phyloP scores from a whole-genome alignment of 257 asterid genomes.

The Solanum neorickii region DNA sequence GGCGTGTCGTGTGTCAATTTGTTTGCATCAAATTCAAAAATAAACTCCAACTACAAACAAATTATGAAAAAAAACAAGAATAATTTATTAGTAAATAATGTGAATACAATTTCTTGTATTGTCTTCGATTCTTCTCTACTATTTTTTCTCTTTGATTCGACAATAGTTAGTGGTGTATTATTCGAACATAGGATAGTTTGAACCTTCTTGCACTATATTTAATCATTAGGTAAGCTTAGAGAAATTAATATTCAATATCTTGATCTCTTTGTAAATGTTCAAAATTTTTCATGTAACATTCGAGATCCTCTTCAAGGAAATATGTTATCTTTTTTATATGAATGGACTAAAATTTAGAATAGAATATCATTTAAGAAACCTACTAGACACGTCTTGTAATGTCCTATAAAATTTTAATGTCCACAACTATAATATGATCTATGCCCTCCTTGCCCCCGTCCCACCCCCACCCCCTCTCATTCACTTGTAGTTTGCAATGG shows the following conservation, averaged over 20 bases:
- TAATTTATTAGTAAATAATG: background rate
- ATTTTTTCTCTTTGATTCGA: too few relatives aligned
- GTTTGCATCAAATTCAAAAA: background rate
- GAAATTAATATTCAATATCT: background rate
- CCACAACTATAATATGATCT: too few relatives aligned
- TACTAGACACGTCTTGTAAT: too few relatives aligned
- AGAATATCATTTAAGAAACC: too few relatives aligned
- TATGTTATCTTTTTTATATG: too few relatives aligned
- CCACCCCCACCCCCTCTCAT: background rate
- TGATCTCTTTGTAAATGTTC: background rate
- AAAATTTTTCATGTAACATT: background rate
- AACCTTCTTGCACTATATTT: background rate
- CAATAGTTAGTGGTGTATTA: too few relatives aligned
- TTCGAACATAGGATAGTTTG: too few relatives aligned
- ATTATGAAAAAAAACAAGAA: too few relatives aligned
- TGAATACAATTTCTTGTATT: background rate
- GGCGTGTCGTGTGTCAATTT: background rate
- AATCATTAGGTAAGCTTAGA: too few relatives aligned
- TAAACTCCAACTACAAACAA: background rate
- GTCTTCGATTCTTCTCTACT: background rate
- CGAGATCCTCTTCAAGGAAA: too few relatives aligned
- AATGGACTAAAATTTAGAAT: too few relatives aligned
- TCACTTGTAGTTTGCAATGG: background rate
- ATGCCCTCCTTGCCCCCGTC: rapidly evolving
- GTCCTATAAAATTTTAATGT: too few relatives aligned